phyloP scores from a whole-genome alignment of 352 stramenopile genomes.

The Pythium biforme region DNA sequence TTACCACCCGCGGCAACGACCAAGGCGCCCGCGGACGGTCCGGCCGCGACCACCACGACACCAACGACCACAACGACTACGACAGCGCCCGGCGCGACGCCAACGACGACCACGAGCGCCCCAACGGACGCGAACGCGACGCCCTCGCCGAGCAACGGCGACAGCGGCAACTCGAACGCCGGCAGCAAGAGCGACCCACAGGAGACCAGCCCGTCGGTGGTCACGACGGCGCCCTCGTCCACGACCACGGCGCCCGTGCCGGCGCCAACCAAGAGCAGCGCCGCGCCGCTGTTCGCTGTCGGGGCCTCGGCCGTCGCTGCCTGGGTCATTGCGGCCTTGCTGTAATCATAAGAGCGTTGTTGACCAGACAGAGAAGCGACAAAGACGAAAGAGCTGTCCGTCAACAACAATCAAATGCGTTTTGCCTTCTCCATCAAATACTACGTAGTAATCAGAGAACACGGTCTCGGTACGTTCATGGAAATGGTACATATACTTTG shows the following conservation, averaged over 20 bases:
- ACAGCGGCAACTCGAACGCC: neutral
- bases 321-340: neutral
- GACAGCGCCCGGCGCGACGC: neutral
- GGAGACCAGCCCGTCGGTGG: neutral
- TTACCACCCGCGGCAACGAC: neutral
- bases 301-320: conserved; percentile 1
- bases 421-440: too few relatives aligned
- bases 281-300: neutral
- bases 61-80: neutral
- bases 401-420: too few relatives aligned
- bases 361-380: neutral
- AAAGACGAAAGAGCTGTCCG: too few relatives aligned
- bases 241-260: conserved; percentile 6
- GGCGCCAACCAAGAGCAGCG: neutral
- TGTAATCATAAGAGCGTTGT: neutral
- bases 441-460: too few relatives aligned
- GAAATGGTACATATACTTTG: too few relatives aligned
- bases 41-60: neutral
- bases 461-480: too few relatives aligned
- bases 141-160: neutral
- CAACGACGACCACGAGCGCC: neutral
- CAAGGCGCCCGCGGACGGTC: neutral
- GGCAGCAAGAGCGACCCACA: neutral
- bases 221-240: neutral
- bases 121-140: neutral